Conservation (phyloP, 2,329 filamentous ascomycete species). For the Dactylellina parvicollis region DNA sequence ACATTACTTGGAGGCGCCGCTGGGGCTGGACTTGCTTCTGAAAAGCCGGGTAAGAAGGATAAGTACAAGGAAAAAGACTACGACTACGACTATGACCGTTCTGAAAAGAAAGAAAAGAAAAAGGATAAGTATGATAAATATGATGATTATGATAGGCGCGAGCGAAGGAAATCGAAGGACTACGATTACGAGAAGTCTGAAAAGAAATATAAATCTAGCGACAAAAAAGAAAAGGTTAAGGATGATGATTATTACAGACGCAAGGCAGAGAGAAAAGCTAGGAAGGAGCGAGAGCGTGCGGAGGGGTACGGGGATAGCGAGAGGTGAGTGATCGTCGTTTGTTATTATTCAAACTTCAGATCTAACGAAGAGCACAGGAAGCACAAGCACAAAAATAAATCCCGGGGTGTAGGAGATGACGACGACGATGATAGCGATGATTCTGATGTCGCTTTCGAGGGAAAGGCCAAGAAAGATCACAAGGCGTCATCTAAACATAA, state of each 20-base stretch:
- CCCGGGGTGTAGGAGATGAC: slow-evolving; percentile 19
- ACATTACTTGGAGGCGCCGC: slow-evolving; percentile 53
- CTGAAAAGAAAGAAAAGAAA: slow-evolving; percentile 39
- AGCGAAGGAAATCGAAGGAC: slow-evolving; percentile 47
- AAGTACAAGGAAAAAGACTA: slow-evolving; percentile 46
- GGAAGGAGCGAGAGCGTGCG: slow-evolving; percentile 38
- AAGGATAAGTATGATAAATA: slow-evolving; percentile 50
- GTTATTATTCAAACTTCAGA: background rate
- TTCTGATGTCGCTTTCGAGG: slow-evolving; percentile 20
- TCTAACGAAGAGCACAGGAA: slow-evolving; percentile 18
- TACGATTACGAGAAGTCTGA: slow-evolving; percentile 44
- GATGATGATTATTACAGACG: slow-evolving; percentile 52
- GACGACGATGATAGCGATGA: slow-evolving; percentile 37
- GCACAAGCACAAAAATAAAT: slow-evolving; percentile 32
- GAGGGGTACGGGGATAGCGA: slow-evolving; percentile 26
- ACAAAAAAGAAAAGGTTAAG: slow-evolving; percentile 52
- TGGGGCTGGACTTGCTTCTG: slow-evolving; percentile 32
- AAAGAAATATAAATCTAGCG: slow-evolving; percentile 53
- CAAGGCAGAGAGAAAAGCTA: slow-evolving; percentile 41
- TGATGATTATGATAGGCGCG: slow-evolving; percentile 29
- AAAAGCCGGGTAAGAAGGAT: slow-evolving; percentile 40
- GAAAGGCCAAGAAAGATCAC: slow-evolving; percentile 18
- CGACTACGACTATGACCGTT: slow-evolving; percentile 29
- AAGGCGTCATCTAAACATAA: slow-evolving; percentile 25
- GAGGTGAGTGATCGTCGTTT: slow-evolving; percentile 28